Conservation (phyloP, 305 asterid genomes). For the Fraxinus dipetala region DNA sequence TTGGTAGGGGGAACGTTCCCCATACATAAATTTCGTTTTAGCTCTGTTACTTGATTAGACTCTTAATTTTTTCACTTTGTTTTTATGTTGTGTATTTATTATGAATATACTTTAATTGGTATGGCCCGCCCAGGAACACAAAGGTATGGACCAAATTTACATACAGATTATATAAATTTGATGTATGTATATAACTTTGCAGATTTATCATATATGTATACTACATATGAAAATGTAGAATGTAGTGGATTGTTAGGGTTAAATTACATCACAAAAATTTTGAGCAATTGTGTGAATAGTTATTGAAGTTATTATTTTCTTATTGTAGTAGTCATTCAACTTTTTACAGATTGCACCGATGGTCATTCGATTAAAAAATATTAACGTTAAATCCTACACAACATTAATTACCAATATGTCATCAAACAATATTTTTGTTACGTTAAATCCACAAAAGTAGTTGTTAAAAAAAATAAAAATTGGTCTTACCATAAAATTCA, state of each 20-base stretch:
- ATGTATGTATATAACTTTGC: background rate
- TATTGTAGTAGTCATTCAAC: background rate
- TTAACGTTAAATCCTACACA: background rate
- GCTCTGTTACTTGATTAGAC: too few species aligned
- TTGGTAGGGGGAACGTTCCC: too few species aligned
- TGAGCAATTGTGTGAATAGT: background rate
- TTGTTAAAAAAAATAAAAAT: too few species aligned
- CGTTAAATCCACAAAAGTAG: too few species aligned
- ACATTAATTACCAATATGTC: background rate
- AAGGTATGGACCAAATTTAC: background rate
- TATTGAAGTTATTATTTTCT: background rate
- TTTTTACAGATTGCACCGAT: background rate
- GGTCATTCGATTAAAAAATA: too few species aligned
- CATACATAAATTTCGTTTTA: too few species aligned
- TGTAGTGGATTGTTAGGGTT: background rate
- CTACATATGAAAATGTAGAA: background rate
- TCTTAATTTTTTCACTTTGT: too few species aligned
- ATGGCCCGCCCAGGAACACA: background rate
- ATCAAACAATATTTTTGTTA: background rate
- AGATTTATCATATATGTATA: too few species aligned
- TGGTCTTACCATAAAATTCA: too few species aligned
- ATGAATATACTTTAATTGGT: too few species aligned
- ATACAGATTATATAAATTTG: too few species aligned
- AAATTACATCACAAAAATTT: background rate
- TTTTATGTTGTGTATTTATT: background rate